phyloP scores from a whole-genome alignment of 305 asterid species.

The Fraxinus angustifolia region DNA sequence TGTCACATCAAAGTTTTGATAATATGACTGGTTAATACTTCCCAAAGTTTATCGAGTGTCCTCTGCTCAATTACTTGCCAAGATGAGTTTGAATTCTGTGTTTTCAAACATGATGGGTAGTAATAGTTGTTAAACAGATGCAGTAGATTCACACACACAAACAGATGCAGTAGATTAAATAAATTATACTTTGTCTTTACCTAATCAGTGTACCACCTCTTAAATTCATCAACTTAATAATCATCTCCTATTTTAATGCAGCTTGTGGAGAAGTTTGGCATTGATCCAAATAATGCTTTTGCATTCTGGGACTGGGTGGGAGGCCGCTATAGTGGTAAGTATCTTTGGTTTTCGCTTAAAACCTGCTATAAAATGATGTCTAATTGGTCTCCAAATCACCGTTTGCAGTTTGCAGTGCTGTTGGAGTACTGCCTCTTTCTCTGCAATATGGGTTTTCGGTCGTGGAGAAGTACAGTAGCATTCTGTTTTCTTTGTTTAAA shows the following conservation, averaged over 20 bases:
- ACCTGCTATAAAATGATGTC: constrained; percentile 16
- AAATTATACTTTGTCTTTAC: background rate
- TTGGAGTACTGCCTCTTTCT: constrained; percentile 95
- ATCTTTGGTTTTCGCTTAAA: constrained; percentile 17
- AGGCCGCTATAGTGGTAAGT: constrained; percentile 94
- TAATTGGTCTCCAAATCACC: constrained; percentile 26
- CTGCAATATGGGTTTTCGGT: constrained; percentile 89
- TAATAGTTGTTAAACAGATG: background rate
- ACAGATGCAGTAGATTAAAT: background rate
- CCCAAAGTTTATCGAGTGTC: background rate
- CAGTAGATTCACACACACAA: background rate
- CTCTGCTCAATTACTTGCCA: background rate
- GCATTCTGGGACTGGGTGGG: constrained; percentile 99
- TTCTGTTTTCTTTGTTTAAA: constrained; percentile 22
- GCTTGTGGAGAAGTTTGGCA: constrained; percentile 98
- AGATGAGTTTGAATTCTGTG: background rate
- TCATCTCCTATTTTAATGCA: constrained; percentile 34
- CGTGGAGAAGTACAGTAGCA: constrained; percentile 69
- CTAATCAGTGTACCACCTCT: background rate
- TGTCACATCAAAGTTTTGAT: background rate
- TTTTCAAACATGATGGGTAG: background rate
- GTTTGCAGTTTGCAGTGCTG: constrained; percentile 97
- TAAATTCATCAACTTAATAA: constrained; percentile 6
- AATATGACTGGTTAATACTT: background rate
- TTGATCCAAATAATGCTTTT: constrained; percentile 96